Evolutionary conservation across 2,329 filamentous ascomycete species (phyloP), one percentile per base, ranked within the genome.

Genomic region (Monilinia laxa): DNA sequence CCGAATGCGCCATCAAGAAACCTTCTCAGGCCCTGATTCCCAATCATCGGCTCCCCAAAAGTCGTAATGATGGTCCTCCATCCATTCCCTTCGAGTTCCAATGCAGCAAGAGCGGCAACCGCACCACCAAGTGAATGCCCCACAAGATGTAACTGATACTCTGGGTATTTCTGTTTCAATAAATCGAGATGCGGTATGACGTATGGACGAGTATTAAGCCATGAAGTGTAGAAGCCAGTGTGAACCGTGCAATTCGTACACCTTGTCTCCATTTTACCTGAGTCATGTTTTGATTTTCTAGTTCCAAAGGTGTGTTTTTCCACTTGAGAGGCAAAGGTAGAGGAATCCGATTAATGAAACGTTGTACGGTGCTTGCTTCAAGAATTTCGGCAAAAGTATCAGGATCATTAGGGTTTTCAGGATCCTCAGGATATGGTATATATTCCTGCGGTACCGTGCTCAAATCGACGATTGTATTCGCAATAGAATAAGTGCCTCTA

Each of bases 161-260:
- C 80, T 0, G 91, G 91, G 74, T 94, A 85, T 53, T 84, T 79
- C 20, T 81, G 76, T 31, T 84, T 81, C 6, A 91, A 80, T 6
- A 80, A 78, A 64, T 85, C 80, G 4, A 99, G 79, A 38, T 87
- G 81, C 0, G 89, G 85, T 20, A 97, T 77, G 38, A 99, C 86
- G 2, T 84, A 79, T 40, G 83, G 80, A 59, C 92, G 85, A 0
- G 93, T 91, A 74, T 88, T 87, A 62, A 84, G 81, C 94, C 95
- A 99, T 0, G 92, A 93, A 20, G 85, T 83, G 75, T 95, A 85
- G 78, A 99, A 99, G 23, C 95, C 95, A 68, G 87, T 88, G 76
- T 99, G 95, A 1, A 98, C 94, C 6, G 91, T 96, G 78, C 95
- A 99, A 77, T 97, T 94, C 9, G 81, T 77, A 78, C 95, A 99